These are phyloP conservation scores for Macrotyloma uniflorum DNA, from an alignment of 306 rosid genomes.

Conservation along the genomic window DNA sequence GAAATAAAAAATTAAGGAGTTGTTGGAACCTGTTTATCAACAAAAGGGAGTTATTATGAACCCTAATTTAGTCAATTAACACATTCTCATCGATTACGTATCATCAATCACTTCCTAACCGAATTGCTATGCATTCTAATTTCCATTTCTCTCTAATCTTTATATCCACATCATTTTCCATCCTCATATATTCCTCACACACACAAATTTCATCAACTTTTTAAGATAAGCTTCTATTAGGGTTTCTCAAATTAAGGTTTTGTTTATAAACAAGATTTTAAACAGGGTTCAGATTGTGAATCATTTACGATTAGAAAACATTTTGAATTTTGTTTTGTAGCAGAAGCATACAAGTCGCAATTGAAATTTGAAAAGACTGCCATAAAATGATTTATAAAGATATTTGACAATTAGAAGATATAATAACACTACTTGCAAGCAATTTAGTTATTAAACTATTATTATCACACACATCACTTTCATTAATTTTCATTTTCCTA, in stretches of 20 bases:
- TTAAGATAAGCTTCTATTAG: not conserved
- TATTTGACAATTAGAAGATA: not conserved
- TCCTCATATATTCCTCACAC: not conserved
- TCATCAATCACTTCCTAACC: not conserved
- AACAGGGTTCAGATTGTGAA: not conserved
- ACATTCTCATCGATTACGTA: not conserved
- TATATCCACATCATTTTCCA: not conserved
- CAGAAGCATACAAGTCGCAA: not conserved
- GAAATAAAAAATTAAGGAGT: not conserved
- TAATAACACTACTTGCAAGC: not conserved
- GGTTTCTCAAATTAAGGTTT: not conserved
- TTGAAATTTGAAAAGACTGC: constrained; percentile 3
- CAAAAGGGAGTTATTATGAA: not conserved
- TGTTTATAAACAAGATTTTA: not conserved
- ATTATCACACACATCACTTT: constrained; percentile 20
- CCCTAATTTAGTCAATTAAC: not conserved
- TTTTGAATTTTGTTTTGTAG: not conserved
- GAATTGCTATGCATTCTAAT: not conserved
- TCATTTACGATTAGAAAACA: not conserved
- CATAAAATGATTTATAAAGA: constrained; percentile 7
- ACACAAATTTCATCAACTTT: not conserved
- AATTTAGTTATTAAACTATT: constrained; percentile 4
- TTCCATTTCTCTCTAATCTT: not conserved
- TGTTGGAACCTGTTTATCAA: constrained; percentile 11
- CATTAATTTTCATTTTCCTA: constrained; percentile 27